Base-by-base conservation (phyloP, 108 stramenopile genomes). In the Skeletonema tropicum region DNA sequence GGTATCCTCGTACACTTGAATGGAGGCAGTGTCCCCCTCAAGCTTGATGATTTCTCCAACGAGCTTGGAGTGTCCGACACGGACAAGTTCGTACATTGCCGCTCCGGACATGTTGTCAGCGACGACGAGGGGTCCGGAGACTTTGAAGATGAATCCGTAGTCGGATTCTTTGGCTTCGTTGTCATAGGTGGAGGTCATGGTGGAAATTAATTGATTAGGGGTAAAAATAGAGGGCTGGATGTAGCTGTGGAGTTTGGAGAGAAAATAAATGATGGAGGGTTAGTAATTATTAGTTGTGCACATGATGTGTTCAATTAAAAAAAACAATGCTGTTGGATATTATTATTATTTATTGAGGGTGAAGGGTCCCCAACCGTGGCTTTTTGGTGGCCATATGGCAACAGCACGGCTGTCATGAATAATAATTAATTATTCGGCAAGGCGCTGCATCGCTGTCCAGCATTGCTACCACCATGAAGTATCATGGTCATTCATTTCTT, bases 1-100 rank as follows among this genome's bases (percentile, higher is more conserved):
- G 31, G 98, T 99, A 77, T 99, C 97, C 82, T 99, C 98, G 86
- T 99, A 99, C 19, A 98, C 98, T 80, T 99, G 98, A 55, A 99
- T 98, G 64, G 93, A 97, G 61, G 98, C 99, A 9, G 98, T 99
- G 88, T 99, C 98, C 45, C 97, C 98, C 74, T 98, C 98, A 36
- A 99, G 89, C 94, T 98, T 97, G 82, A 99, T 99, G 70, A 99
- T 99, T 82, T 99, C 99, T 64, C 99, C 99, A 61, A 99, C 99
- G 15, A 99, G 94, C 85, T 97, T 98, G 86, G 92, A 88, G 83
- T 98, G 96, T 9, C 99, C 99, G 32, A 99, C 99, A 79, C 97
- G 96, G 31, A 99, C 98, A 35, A 99, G 97, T 85, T 96, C 95
- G 93, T 96, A 98, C 99, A 99, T 99, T 55, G 97, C 98, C 68